Evolutionary conservation across 139 green algal genomes (phyloP).

Genomic region (Picochlorum sp.): DNA sequence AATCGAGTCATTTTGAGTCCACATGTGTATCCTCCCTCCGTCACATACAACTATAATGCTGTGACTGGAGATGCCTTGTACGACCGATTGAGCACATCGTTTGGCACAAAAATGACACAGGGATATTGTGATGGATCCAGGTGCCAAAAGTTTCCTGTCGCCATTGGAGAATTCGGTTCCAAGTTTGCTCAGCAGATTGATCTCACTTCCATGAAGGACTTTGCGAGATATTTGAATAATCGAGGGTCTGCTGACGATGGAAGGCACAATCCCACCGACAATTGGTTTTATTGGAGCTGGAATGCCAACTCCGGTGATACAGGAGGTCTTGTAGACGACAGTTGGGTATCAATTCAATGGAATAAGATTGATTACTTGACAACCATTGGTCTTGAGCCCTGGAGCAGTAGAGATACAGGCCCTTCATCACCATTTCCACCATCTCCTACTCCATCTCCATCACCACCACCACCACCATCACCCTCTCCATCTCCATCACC

Average conservation of each 20-base stretch:
- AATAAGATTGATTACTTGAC: conserved; percentile 12
- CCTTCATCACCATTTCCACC: no score
- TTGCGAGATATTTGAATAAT: conserved; percentile 9
- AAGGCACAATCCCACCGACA: neutral
- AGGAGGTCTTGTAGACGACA: conserved; percentile 12
- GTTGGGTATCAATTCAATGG: conserved; percentile 6
- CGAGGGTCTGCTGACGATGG: neutral
- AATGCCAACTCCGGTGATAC: conserved; percentile 14
- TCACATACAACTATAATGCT: neutral
- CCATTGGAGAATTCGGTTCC: conserved; percentile 34
- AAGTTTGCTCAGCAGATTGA: conserved; percentile 16
- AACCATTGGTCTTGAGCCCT: conserved; percentile 1
- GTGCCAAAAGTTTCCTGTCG: conserved; percentile 30
- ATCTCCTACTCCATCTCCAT: neutral
- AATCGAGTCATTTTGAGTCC: neutral
- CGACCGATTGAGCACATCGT: conserved; percentile 16
- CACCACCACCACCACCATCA: neutral
- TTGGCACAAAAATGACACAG: conserved; percentile 26
- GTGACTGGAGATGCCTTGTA: conserved; percentile 12
- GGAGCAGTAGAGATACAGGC: neutral
- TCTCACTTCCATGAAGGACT: conserved; percentile 22
- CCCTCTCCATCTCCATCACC: neutral
- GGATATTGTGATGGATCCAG: conserved; percentile 5
- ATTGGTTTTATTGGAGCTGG: conserved; percentile 15
- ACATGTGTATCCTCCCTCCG: conserved; percentile 1